A percentile compares a stretch with the other conserved stretches of the same genome.
Evolutionary conservation across 768 basidiomycete genomes (phyloP).

Genomic region (Suillus hirtellus): DNA sequence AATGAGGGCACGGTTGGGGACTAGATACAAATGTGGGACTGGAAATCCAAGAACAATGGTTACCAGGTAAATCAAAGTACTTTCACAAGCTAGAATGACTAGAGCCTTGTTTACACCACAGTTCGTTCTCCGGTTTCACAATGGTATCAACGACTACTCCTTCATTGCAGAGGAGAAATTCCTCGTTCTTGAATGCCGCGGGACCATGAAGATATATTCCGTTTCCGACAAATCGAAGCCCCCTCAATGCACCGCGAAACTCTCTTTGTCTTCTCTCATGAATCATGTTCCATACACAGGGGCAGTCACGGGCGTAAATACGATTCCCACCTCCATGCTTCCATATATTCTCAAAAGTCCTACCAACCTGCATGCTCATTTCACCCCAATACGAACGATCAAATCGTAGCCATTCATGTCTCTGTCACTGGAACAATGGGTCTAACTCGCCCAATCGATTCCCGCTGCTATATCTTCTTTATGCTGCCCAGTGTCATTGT

Average conservation of each 20-base stretch:
- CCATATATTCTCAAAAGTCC: slow-evolving; percentile 8
- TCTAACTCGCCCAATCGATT: slow-evolving; percentile 36
- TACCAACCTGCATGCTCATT: slow-evolving; percentile 5
- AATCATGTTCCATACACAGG: slow-evolving; percentile 53
- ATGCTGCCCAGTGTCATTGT: slow-evolving; percentile 45
- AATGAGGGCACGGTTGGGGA: no score
- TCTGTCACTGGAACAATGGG: slow-evolving; percentile 41
- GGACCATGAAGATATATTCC: no score
- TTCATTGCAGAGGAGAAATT: no score
- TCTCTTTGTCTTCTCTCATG: slow-evolving; percentile 45
- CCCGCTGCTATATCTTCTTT: slow-evolving; percentile 53
- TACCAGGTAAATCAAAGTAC: no score
- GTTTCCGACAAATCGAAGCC: no score
- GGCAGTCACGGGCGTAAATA: slow-evolving; percentile 54
- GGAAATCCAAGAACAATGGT: no score
- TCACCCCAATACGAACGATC: slow-evolving; percentile 47
- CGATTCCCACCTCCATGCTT: slow-evolving; percentile 39
- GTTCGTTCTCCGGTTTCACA: no score
- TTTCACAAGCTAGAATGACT: no score
- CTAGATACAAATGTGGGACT: no score
- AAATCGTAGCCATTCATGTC: slow-evolving; percentile 51
- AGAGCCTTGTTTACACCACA: no score
- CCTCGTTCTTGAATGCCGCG: no score
- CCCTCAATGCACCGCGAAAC: slow-evolving; percentile 33
- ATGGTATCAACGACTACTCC: no score